Conservation (phyloP, 495 filamentous ascomycete genomes). For the Pyronema omphalodes region DNA sequence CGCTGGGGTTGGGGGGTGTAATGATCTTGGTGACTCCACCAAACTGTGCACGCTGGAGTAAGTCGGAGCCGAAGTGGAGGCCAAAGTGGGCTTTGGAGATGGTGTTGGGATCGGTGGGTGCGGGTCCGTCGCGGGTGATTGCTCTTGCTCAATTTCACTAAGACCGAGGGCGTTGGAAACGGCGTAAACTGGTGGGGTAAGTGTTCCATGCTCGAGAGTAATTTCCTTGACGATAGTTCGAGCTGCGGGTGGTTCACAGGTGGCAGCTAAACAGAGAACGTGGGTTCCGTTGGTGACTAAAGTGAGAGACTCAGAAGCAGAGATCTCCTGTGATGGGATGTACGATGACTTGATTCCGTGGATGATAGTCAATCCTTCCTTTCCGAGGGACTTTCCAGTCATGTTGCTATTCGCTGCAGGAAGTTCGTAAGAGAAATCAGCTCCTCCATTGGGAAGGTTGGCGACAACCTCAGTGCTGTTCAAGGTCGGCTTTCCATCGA, state of each 20-base stretch:
- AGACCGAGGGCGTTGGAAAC: no score
- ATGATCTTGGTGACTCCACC: no score
- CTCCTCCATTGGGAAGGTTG: not conserved
- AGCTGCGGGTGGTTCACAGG: no score
- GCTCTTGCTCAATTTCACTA: no score
- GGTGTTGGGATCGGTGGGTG: no score
- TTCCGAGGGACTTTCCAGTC: not conserved
- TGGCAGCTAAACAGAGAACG: not conserved
- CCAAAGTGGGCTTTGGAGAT: no score
- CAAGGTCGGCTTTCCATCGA: conserved; percentile 34
- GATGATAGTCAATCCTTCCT: not conserved
- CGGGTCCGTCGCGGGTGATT: no score
- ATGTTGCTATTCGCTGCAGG: not conserved
- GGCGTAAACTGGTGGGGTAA: no score
- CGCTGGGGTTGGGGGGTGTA: no score
- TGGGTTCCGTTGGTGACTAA: not conserved
- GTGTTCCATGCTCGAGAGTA: no score
- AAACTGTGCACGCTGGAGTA: conserved; percentile 25
- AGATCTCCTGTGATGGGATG: not conserved
- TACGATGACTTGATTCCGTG: not conserved
- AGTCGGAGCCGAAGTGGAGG: no score
- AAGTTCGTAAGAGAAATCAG: not conserved
- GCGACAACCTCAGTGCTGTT: conserved; percentile 19
- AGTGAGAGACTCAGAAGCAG: not conserved
- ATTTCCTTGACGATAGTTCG: no score